Evolutionary conservation across 169 alveolate genomes (phyloP), one percentile per base, ranked within the genome.

Genomic region (Plasmodium cynomolgi): DNA sequence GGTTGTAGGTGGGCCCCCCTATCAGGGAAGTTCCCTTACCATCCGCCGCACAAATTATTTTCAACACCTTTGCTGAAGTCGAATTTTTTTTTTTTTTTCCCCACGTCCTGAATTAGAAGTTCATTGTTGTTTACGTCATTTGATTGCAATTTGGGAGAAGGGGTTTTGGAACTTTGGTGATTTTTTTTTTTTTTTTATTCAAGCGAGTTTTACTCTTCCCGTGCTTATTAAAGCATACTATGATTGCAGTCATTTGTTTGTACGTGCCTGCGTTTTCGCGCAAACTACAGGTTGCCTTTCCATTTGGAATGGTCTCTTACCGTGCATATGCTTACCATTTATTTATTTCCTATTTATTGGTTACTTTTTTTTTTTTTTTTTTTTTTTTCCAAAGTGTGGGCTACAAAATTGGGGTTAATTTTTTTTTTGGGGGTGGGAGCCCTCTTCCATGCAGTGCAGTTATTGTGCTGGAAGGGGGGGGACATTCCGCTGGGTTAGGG

Each of bases 301-400:
- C 23, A 7, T 3, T n/a, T 31, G 34, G 31, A 23, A 37, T 26
- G 37, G 13, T 31, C 47, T 31, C 83, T 9, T 31, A 34, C 58
- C 83, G 17, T 20, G 26, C 20, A 7, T 75, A 23, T 75, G 15
- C 47, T 9, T 75, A 26, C 47, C 62, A 31, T 47, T 31, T 75
- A 17, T 75, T 75, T 29, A 17, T 75, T 75, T 75, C 23, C 26
- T 75, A 47, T 47, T 47, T 47, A 13, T 47, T 47, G 58, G 4
- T 11, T 47, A 9, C 3, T 29, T 77, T 77, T 77, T 77, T 77
- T 77, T 77, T 33, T 77, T 77, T 77, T 77, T 33, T 77, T 33
- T 77, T 75, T 75, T 75, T 75, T 75, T 31, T 9, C 31, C 71
- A 9, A 26, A 23, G 62, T 15, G 62, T 50, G 26, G 23, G 13